These are phyloP conservation scores for Pyrenochaeta sp. DNA, from an alignment of 2,329 filamentous ascomycete genomes.

Conservation along the genomic window DNA sequence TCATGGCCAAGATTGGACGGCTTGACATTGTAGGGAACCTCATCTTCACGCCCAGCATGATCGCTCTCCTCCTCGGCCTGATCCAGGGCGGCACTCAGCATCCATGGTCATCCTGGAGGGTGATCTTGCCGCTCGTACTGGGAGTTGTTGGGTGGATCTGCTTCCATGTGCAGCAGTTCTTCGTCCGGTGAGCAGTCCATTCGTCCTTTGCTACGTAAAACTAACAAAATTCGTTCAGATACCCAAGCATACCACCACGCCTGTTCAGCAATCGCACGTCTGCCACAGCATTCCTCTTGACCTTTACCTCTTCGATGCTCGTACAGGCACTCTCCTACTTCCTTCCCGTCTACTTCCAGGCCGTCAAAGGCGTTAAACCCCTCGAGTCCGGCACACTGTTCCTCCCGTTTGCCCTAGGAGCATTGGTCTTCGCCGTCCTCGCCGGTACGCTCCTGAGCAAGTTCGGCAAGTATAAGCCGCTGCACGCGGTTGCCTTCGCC, in stretches of 20 bases:
- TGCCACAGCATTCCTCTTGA: slow-evolving; percentile 5
- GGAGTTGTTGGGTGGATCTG: slow-evolving; percentile 50
- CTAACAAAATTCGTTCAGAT: too few relatives aligned
- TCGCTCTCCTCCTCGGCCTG: slow-evolving; percentile 52
- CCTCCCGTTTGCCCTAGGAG: slow-evolving; percentile 8
- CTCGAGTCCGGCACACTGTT: slow-evolving; percentile 12
- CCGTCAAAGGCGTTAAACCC: slow-evolving; percentile 1
- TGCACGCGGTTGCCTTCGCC: slow-evolving; percentile 7
- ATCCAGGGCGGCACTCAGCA: slow-evolving; percentile 53
- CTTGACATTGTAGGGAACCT: slow-evolving; percentile 54
- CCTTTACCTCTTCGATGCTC: slow-evolving; percentile 13
- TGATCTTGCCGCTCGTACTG: slow-evolving; percentile 55
- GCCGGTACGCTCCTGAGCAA: slow-evolving; percentile 16
- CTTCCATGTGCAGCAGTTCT: slow-evolving; percentile 48
- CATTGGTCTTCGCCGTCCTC: slow-evolving; percentile 4
- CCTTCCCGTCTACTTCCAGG: slow-evolving; percentile 25
- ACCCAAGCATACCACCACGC: slow-evolving; percentile 9
- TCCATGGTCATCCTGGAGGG: slow-evolving; percentile 52
- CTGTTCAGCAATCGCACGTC: slow-evolving; percentile 25
- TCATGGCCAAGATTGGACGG: slow-evolving; percentile 3
- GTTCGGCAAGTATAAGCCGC: slow-evolving; percentile 32
- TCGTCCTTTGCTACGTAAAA: too few relatives aligned
- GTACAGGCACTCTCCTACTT: slow-evolving; percentile 14
- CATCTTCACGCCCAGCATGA: slow-evolving; percentile 50
- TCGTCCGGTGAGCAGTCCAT: slow-evolving; percentile 17